Percentiles rank a stretch among this genome's conserved stretches.
These are phyloP conservation scores for Phytophthora ramorum DNA, from an alignment of 352 stramenopile genomes.

Conservation along the genomic window DNA sequence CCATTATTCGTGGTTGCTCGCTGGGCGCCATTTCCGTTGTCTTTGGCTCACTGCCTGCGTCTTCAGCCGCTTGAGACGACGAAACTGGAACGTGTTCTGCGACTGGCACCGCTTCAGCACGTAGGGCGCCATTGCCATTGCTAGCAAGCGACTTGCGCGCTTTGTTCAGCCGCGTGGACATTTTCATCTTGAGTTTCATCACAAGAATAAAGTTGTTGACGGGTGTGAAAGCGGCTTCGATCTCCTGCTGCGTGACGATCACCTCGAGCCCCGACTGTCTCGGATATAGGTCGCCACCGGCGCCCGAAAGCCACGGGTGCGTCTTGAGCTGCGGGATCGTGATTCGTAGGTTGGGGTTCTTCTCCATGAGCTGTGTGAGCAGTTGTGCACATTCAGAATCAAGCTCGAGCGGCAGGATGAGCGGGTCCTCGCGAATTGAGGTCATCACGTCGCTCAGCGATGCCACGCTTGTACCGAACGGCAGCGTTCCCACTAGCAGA, in stretches of 20 bases:
- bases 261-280: slow-evolving; percentile 22
- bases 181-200: slow-evolving; percentile 80
- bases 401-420: slow-evolving; percentile 46
- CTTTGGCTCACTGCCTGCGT: slow-evolving; percentile 11
- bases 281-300: neutral
- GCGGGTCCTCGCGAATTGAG: slow-evolving; percentile 66
- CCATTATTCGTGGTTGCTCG: slow-evolving; percentile 12
- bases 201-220: slow-evolving; percentile 88
- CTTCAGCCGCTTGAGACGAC: slow-evolving; percentile 3
- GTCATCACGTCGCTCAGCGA: slow-evolving; percentile 76
- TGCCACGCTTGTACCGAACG: slow-evolving; percentile 66
- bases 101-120: slow-evolving; percentile 12
- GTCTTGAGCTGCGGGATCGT: slow-evolving; percentile 59
- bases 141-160: slow-evolving; percentile 40
- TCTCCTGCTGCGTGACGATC: slow-evolving; percentile 66
- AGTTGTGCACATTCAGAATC: slow-evolving; percentile 55
- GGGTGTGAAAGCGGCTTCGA: slow-evolving; percentile 78
- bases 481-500: slow-evolving; percentile 69
- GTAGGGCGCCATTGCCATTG: slow-evolving; percentile 1
- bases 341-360: slow-evolving; percentile 59
- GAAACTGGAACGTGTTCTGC: slow-evolving; percentile 12
- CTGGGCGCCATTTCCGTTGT: slow-evolving; percentile 20
- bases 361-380: slow-evolving; percentile 62
- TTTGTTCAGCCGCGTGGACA: slow-evolving; percentile 57
- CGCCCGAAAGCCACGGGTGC: slow-evolving; percentile 54